Evolutionary conservation across 495 filamentous ascomycete genomes (phyloP).

Genomic region (Haplographium delicatum): DNA sequence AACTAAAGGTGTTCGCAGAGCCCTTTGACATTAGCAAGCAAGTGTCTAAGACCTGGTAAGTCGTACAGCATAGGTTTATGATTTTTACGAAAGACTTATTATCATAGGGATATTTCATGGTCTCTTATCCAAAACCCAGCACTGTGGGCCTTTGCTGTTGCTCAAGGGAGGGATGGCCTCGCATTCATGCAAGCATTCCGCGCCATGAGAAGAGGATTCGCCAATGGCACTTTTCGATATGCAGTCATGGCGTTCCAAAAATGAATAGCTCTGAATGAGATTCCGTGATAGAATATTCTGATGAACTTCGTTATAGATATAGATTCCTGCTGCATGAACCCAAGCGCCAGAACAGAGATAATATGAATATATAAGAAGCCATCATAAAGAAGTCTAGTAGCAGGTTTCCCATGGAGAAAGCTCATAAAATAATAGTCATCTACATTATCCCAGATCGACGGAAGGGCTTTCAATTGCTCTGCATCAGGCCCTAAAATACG

Average conservation of each 20-base stretch:
- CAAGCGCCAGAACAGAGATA: too few relatives aligned
- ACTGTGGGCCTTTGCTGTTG: slow-evolving; percentile 52
- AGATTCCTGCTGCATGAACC: too few relatives aligned
- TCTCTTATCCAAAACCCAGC: slow-evolving; percentile 48
- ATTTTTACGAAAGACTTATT: not conserved
- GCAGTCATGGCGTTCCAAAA: slow-evolving; percentile 53
- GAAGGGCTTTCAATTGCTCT: too few relatives aligned
- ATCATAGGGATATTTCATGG: slow-evolving; percentile 55
- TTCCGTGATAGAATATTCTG: too few relatives aligned
- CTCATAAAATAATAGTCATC: too few relatives aligned
- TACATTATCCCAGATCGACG: too few relatives aligned
- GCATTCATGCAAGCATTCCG: slow-evolving; percentile 55
- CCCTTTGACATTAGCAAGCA: slow-evolving; percentile 52
- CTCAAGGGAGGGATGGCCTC: slow-evolving; percentile 51
- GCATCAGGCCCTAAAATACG: too few relatives aligned
- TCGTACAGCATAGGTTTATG: slow-evolving; percentile 8
- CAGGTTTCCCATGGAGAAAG: too few relatives aligned
- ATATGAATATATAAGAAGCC: too few relatives aligned
- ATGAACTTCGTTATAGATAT: too few relatives aligned
- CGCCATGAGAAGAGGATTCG: slow-evolving; percentile 53
- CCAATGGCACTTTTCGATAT: slow-evolving; percentile 51
- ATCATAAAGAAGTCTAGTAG: too few relatives aligned
- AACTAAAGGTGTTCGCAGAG: slow-evolving; percentile 33
- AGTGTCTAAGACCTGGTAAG: slow-evolving; percentile 54
- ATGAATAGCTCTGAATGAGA: too few relatives aligned